These are phyloP conservation scores for Stachybotrys echinatus DNA, from an alignment of 2,329 filamentous ascomycete species.

Conservation along the genomic window DNA sequence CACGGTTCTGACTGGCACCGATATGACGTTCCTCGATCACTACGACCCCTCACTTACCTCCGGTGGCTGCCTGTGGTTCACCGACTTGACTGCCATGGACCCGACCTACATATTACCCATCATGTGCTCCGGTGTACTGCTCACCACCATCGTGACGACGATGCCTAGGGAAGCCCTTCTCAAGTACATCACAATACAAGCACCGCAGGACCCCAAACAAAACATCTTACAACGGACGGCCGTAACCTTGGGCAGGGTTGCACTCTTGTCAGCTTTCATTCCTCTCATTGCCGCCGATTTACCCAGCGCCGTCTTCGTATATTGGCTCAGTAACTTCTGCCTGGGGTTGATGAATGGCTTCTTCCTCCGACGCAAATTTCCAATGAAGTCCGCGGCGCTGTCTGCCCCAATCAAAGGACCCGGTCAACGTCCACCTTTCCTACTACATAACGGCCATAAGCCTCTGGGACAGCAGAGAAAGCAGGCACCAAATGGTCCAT, in stretches of 20 bases:
- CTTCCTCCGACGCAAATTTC: constrained; percentile 19
- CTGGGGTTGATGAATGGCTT: constrained; percentile 26
- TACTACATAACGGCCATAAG: neutral
- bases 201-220: too few relatives aligned
- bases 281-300: constrained; percentile 28
- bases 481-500: neutral
- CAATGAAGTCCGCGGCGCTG: neutral
- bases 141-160: constrained; percentile 20
- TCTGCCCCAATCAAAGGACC: neutral
- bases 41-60: constrained; percentile 34
- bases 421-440: neutral
- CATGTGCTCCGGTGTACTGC: constrained; percentile 23
- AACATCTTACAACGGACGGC: too few relatives aligned
- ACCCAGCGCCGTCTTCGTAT: constrained; percentile 34
- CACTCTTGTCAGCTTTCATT: constrained; percentile 26
- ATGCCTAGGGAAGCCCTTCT: constrained; percentile 20
- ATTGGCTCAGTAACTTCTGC: constrained; percentile 31
- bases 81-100: constrained; percentile 46
- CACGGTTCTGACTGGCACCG: neutral
- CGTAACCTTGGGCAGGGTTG: constrained; percentile 23
- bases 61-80: constrained; percentile 51
- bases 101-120: constrained; percentile 44
- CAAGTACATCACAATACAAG: too few relatives aligned
- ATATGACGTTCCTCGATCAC: neutral
- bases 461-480: neutral